Conservation (phyloP, 257 asterid species). For the Scutellaria minor region DNA sequence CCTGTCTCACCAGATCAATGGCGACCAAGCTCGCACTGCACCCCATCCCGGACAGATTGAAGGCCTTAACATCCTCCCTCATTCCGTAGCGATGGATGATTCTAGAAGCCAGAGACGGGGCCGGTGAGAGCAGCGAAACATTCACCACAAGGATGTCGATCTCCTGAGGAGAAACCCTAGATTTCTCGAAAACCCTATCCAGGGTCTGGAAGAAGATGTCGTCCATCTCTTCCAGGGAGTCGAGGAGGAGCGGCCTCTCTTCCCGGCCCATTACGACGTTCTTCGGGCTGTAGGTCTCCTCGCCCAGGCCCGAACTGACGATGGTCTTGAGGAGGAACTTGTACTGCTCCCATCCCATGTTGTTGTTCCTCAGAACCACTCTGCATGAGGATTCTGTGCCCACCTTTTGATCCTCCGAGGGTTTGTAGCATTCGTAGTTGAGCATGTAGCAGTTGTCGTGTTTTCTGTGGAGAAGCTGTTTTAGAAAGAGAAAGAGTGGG, state of each 20-base stretch:
- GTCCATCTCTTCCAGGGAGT: slow-evolving; percentile 34
- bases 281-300: slow-evolving; percentile 37
- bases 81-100: slow-evolving; percentile 43
- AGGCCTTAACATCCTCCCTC: slow-evolving; percentile 40
- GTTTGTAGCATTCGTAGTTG: slow-evolving; percentile 47
- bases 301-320: slow-evolving; percentile 47
- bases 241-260: slow-evolving; percentile 11
- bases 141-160: slow-evolving; percentile 48
- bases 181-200: slow-evolving; percentile 34
- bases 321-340: slow-evolving; percentile 43
- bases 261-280: slow-evolving; percentile 31
- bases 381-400: slow-evolving; percentile 32
- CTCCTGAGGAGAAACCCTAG: slow-evolving; percentile 25
- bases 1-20: slow-evolving; percentile 40
- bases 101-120: slow-evolving; percentile 46
- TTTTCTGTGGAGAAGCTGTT: not conserved
- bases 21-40: slow-evolving; percentile 53
- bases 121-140: slow-evolving; percentile 38
- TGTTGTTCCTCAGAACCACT: slow-evolving; percentile 33
- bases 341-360: slow-evolving; percentile 38
- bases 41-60: slow-evolving; percentile 56
- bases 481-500: not conserved
- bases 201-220: slow-evolving; percentile 39
- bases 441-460: slow-evolving; percentile 39
- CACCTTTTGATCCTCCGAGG: slow-evolving; percentile 19